Evolutionary conservation across 352 stramenopile species (phyloP).

Genomic region (Phytopythium ostracodes): DNA sequence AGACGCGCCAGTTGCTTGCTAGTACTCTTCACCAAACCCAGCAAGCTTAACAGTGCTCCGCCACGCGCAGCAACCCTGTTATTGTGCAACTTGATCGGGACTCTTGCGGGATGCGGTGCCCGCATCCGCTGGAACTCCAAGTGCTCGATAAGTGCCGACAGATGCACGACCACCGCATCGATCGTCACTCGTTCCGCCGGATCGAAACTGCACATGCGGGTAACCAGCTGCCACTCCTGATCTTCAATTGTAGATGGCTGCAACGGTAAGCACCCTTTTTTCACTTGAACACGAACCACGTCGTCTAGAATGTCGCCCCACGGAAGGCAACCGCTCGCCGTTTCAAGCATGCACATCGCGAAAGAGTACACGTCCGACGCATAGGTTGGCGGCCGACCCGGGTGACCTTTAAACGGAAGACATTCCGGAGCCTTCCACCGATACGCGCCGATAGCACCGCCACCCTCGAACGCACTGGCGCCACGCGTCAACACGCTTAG

Average conservation of each 20-base stretch:
- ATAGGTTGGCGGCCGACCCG: slow-evolving; percentile 8
- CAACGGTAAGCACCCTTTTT: too few relatives aligned
- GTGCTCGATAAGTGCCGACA: background rate
- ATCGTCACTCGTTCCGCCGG: slow-evolving; percentile 17
- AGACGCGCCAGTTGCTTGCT: too few relatives aligned
- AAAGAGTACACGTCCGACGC: slow-evolving; percentile 37
- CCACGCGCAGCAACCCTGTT: too few relatives aligned
- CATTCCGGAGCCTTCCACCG: slow-evolving; percentile 15
- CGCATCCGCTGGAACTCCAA: too few relatives aligned
- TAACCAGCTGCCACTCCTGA: slow-evolving; percentile 28
- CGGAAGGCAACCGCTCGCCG: slow-evolving; percentile 18
- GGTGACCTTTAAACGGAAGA: background rate
- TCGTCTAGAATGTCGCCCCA: too few relatives aligned
- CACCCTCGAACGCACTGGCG: background rate
- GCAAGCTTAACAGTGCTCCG: too few relatives aligned
- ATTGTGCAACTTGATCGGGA: too few relatives aligned
- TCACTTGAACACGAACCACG: too few relatives aligned
- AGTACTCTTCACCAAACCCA: too few relatives aligned
- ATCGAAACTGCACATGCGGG: slow-evolving; percentile 27
- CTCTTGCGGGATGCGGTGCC: too few relatives aligned
- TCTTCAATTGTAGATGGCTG: slow-evolving; percentile 21
- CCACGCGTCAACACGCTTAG: background rate
- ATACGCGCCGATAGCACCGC: background rate
- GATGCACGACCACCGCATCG: slow-evolving; percentile 9
- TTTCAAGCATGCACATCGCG: slow-evolving; percentile 39